These are phyloP conservation scores for Sporothrix dimorphospora DNA, from an alignment of 2,329 filamentous ascomycete species.

Conservation along the genomic window DNA sequence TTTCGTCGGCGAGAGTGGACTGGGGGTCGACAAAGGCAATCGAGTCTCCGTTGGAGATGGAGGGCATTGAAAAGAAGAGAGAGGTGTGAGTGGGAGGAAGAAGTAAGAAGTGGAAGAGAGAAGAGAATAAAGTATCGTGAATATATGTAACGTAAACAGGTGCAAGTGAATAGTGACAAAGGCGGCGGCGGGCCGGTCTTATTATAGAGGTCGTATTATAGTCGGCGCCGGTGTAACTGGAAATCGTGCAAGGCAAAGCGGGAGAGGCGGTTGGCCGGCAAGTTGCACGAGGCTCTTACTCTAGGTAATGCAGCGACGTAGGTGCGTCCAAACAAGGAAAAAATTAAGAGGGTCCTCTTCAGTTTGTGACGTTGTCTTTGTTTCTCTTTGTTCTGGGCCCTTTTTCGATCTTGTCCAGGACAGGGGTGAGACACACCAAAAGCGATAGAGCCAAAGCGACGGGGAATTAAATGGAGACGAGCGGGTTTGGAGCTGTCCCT, in stretches of 20 bases:
- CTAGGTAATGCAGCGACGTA: not conserved
- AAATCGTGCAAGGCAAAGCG: not conserved
- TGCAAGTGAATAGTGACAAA: not conserved
- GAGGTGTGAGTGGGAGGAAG: not conserved
- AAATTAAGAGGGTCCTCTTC: conserved; percentile 1
- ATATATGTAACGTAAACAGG: not conserved
- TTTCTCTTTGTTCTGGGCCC: not conserved
- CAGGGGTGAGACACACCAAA: conserved; percentile 2
- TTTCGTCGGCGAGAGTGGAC: not conserved
- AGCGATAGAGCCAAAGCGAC: not conserved
- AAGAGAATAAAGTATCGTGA: not conserved
- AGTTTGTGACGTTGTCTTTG: not conserved
- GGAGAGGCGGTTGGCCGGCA: not conserved
- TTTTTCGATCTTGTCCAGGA: conserved; percentile 11
- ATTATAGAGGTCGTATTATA: conserved; percentile 10
- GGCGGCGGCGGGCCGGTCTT: conserved; percentile 5
- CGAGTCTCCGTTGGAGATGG: not conserved
- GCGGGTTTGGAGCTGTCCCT: conserved; percentile 2
- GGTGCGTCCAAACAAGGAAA: not conserved
- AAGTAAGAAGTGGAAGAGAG: not conserved
- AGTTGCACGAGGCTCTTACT: not conserved
- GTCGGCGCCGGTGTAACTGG: not conserved
- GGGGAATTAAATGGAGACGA: not conserved
- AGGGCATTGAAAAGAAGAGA: not conserved
- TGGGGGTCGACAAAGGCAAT: not conserved